Evolutionary conservation across 1,284 basidiomycete species (phyloP), one percentile per base, ranked within the genome.

Genomic region (Ceratobasidium theobromae): DNA sequence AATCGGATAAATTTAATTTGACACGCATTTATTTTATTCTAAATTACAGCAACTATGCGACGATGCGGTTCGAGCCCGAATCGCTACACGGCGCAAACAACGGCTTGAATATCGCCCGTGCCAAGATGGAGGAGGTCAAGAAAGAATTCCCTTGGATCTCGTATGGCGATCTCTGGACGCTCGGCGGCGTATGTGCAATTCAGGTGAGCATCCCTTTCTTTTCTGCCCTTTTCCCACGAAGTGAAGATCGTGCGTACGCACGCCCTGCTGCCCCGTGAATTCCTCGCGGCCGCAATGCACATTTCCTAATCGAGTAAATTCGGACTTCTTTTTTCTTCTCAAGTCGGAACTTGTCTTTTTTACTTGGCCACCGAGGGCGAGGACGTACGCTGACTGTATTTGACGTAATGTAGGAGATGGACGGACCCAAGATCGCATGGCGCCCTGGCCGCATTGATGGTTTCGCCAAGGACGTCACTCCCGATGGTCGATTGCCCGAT

Each of bases 401-500:
- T 30, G 16, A 25, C 30, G 43, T 6, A 3, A 9, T 38, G 0
- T 18, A 60, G 57, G 83, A 82, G 71, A 76, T 77, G 69, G 77
- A 77, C 35, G 81, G 81, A 4, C 81, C 81, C 25, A 69, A 72
- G 25, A 64, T 73, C 66, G 66, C 89, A 18, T 98, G 95, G 94
- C 84, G 92, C 69, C 84, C 93, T 3, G 94, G 94, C 43, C 85
- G 94, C 65, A 85, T 94, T 69, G 93, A 97, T 75, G 90, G 94
- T 55, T 81, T 88, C 71, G 85, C 84, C 51, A 77, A 81, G 64
- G 78, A 95, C 46, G 89, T 81, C 66, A 93, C 96, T 30, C 95
- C 96, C 21, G 95, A 95, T 74, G 96, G 96, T 67, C 88, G 96
- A 76, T 86, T 99, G 41, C 96, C 96, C 23, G 96, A 98, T 75